Percentiles rank a stretch among this genome's conserved stretches.
Evolutionary conservation across 352 stramenopile genomes (phyloP).

Genomic region (Blastocystis sp.): DNA sequence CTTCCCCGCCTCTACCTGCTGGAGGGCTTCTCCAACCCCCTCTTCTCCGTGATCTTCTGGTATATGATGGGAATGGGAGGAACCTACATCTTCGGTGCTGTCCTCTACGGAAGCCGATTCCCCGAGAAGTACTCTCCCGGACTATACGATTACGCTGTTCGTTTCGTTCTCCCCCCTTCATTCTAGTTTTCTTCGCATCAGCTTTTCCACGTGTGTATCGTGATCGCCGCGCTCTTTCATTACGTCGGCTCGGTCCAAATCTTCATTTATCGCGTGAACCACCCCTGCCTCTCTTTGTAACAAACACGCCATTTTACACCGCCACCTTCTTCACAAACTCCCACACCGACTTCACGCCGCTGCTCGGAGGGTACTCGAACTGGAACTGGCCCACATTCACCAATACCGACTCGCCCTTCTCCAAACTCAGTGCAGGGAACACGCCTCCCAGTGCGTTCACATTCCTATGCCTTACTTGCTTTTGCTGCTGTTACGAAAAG

Average conservation of each 20-base stretch:
- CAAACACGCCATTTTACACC: conserved; percentile 26
- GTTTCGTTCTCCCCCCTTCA: not conserved
- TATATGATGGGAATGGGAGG: conserved; percentile 66
- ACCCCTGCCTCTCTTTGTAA: not conserved
- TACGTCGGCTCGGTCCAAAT: conserved; percentile 61
- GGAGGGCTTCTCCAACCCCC: conserved; percentile 50
- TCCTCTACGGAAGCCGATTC: conserved; percentile 51
- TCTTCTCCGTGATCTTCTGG: conserved; percentile 33
- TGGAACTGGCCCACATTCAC: conserved; percentile 68
- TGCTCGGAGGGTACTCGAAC: conserved; percentile 48
- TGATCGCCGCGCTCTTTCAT: conserved; percentile 67
- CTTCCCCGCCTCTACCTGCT: conserved; percentile 41
- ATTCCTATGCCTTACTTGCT: conserved; percentile 9
- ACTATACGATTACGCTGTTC: conserved; percentile 60
- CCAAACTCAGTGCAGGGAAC: conserved; percentile 65
- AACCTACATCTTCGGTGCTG: conserved; percentile 63
- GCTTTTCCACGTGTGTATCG: conserved; percentile 68
- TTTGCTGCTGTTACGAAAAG: conserved; percentile 12
- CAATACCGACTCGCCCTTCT: conserved; percentile 62
- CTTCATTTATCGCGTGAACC: conserved; percentile 22
- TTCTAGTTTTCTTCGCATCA: conserved; percentile 60
- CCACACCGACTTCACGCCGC: conserved; percentile 38
- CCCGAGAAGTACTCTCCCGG: conserved; percentile 64
- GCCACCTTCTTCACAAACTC: conserved; percentile 64
- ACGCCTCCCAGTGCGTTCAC: conserved; percentile 22